Evolutionary conservation across 169 alveolate species (phyloP).

Genomic region (Cryptosporidium muris): DNA sequence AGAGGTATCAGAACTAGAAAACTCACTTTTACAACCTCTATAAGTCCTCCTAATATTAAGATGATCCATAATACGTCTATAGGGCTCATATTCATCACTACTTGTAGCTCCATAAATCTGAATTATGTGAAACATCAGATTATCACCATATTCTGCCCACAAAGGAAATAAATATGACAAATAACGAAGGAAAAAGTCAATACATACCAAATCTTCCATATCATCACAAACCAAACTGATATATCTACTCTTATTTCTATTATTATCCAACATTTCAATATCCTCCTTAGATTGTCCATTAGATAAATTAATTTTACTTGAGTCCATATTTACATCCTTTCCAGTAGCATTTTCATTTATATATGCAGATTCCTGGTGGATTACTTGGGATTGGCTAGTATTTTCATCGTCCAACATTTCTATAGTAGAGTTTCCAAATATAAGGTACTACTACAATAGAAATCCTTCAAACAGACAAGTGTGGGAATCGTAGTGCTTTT

Average conservation of each 20-base stretch:
- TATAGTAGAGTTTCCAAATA: too few relatives aligned
- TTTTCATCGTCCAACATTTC: too few relatives aligned
- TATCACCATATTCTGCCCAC: conserved; percentile 70
- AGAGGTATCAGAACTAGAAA: neutral
- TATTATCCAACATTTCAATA: neutral
- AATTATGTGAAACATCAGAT: conserved; percentile 53
- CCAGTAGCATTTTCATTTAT: neutral
- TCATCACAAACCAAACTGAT: neutral
- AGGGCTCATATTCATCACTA: conserved; percentile 32
- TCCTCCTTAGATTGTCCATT: conserved; percentile 3
- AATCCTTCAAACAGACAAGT: too few relatives aligned
- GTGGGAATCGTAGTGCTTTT: too few relatives aligned
- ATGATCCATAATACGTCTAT: conserved; percentile 21
- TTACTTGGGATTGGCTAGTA: too few relatives aligned
- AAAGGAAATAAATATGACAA: conserved; percentile 54
- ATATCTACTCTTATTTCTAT: neutral
- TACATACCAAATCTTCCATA: conserved; percentile 28
- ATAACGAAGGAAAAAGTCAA: conserved; percentile 55
- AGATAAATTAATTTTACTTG: conserved; percentile 4
- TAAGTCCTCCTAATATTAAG: neutral
- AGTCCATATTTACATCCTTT: neutral
- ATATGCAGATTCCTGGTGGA: too few relatives aligned
- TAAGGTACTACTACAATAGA: too few relatives aligned
- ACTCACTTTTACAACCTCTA: too few relatives aligned
- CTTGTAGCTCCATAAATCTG: conserved; percentile 52